Evolutionary conservation across 257 asterid genomes (phyloP), one percentile per base, ranked within the genome.

Genomic region (Parsonsia alboflavescens): DNA sequence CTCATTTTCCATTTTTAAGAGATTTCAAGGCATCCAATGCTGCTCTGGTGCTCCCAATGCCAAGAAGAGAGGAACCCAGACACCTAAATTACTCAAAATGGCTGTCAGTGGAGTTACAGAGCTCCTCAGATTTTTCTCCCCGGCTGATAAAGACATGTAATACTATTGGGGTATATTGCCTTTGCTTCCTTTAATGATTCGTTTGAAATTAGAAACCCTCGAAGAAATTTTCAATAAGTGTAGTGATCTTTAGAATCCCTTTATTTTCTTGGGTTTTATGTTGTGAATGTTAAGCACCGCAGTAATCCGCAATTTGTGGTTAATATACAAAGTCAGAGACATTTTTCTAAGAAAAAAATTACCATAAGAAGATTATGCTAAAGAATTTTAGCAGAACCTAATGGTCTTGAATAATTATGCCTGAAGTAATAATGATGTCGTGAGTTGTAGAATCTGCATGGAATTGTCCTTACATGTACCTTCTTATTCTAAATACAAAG

Each of bases 21-120:
- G 78, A 75, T 42, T 70, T 39, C 62, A 67, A 42, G 82, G 85
- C 62, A 70, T 85, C 80, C 72, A 62, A 50, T 88, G 95, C 84
- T 85, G 88, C 87, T 88, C 91, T 28, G 9, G 64, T n/a, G 28
- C 79, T 39, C 79, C 89, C 73, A 84, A 75, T 68, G 72, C 82
- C 63, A 79, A 82, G 73, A 77, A 41, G 28, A 76, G 78, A 75
- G 75, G 57, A 73, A 59, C 76, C 30, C 82, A 78, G 79, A 82
- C 97, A 16, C 96, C 98, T 22, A 71, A 62, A 78, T 71, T 88
- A 46, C 68, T 92, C 86, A 90, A 83, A 78, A 22, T 86, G 71
- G 88, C 88, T 19, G 98, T 92, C 44, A 80, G 79, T 56, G 91
- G 87, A 46, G 86, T 78, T 39, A 89, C 98, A 2, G 90, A 90